These are phyloP conservation scores for Plasmodium yoelii DNA, from an alignment of 169 alveolate genomes.

Conservation along the genomic window DNA sequence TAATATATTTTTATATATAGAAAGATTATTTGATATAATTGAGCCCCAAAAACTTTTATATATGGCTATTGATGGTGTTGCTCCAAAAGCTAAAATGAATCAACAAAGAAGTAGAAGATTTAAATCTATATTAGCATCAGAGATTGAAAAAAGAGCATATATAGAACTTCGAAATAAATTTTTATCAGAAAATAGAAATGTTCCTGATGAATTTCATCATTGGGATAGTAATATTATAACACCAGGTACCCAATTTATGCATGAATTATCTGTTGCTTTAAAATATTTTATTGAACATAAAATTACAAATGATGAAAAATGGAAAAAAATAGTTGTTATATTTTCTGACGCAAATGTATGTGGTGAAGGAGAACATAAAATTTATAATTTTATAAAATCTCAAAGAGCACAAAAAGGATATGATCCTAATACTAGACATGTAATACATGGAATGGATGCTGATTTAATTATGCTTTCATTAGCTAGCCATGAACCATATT, in stretches of 20 bases:
- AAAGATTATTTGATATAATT: slow-evolving; percentile 93
- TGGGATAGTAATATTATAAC: slow-evolving; percentile 99
- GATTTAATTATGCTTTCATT: slow-evolving; percentile 98
- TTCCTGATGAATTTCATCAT: slow-evolving; percentile 42
- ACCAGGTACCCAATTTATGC: slow-evolving; percentile 99
- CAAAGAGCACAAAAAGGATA: slow-evolving; percentile 84
- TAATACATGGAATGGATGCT: slow-evolving; percentile 99
- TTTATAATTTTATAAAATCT: slow-evolving; percentile 95
- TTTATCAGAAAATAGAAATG: slow-evolving; percentile 75
- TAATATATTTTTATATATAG: slow-evolving; percentile 93
- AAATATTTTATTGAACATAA: slow-evolving; percentile 92
- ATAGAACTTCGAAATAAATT: slow-evolving; percentile 79
- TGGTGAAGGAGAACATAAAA: slow-evolving; percentile 99
- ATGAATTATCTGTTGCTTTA: slow-evolving; percentile 86
- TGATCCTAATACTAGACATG: slow-evolving; percentile 96
- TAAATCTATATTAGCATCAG: slow-evolving; percentile 87
- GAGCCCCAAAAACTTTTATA: slow-evolving; percentile 95
- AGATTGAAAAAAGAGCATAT: slow-evolving; percentile 72
- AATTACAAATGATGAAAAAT: slow-evolving; percentile 90
- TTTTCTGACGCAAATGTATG: slow-evolving; percentile 98
- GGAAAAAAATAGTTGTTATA: slow-evolving; percentile 93
- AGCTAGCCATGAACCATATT: slow-evolving; percentile 97
- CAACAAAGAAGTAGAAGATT: slow-evolving; percentile 98
- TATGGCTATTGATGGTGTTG: slow-evolving; percentile 99
- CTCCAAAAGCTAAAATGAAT: slow-evolving; percentile 99